These are phyloP conservation scores for Cercospora sojina DNA, from an alignment of 2,329 filamentous ascomycete species.

Conservation along the genomic window DNA sequence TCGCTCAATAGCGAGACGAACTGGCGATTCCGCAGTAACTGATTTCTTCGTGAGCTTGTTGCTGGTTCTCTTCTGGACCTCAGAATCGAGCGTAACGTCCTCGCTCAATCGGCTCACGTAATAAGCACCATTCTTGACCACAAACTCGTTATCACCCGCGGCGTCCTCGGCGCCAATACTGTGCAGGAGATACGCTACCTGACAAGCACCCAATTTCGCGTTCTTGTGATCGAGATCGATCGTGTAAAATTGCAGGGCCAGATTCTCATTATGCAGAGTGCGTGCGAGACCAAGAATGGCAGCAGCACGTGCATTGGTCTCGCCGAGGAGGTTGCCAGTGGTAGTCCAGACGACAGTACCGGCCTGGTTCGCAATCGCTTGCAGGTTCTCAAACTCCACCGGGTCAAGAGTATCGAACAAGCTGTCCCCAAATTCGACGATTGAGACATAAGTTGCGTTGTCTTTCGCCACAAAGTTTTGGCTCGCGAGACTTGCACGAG, in stretches of 20 bases:
- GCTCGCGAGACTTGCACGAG: neutral
- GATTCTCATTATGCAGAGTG: neutral
- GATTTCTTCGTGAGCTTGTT: neutral
- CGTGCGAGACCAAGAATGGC: neutral
- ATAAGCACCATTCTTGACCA: neutral
- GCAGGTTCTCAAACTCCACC: neutral
- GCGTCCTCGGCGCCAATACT: neutral
- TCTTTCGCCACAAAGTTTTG: neutral
- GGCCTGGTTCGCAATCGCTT: neutral
- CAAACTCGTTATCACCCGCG: neutral
- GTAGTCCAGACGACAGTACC: neutral
- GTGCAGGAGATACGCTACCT: neutral
- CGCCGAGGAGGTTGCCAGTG: neutral
- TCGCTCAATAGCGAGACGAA: neutral
- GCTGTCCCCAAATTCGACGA: neutral
- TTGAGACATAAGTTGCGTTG: neutral
- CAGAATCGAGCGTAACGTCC: neutral
- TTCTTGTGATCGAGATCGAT: neutral
- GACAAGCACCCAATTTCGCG: neutral
- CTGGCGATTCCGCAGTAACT: neutral
- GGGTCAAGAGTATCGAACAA: neutral
- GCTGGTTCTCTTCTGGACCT: constrained; percentile 19
- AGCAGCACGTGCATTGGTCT: neutral
- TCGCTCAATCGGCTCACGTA: neutral
- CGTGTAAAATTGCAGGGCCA: neutral